A percentile compares a stretch with the other conserved stretches of the same genome.
These are phyloP conservation scores for Verticillium tricorpus DNA, from an alignment of 2,329 filamentous ascomycete species.

Conservation along the genomic window DNA sequence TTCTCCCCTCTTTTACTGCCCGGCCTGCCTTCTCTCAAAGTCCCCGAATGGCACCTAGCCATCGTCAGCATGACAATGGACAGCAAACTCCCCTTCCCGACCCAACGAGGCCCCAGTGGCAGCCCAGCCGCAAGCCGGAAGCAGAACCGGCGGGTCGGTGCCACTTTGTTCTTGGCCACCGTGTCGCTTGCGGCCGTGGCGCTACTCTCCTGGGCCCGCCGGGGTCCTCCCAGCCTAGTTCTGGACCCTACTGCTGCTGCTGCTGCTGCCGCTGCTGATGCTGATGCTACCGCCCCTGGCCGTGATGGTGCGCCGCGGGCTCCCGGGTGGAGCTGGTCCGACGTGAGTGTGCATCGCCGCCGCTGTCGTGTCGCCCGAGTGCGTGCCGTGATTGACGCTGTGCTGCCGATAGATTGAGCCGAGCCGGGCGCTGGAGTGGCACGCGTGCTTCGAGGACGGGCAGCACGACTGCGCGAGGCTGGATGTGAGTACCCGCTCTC, in stretches of 20 bases:
- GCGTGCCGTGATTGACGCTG: neutral
- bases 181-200: neutral
- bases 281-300: neutral
- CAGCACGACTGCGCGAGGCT: constrained; percentile 27
- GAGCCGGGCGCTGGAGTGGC: constrained; percentile 22
- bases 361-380: neutral
- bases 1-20: neutral
- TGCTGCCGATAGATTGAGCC: constrained; percentile 30
- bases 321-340: neutral
- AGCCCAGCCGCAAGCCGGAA: neutral
- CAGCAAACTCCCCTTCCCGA: neutral
- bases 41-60: neutral
- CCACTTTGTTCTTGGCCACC: neutral
- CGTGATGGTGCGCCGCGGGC: neutral
- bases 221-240: neutral
- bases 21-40: neutral
- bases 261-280: neutral
- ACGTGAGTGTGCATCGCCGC: neutral
- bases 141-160: neutral
- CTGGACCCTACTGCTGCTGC: neutral
- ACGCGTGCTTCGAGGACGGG: constrained; percentile 23
- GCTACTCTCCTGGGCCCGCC: neutral
- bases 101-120: neutral
- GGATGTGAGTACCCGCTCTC: constrained; percentile 18
- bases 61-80: neutral